These are phyloP conservation scores for Glycine latifolia DNA, from an alignment of 306 rosid species.

Conservation along the genomic window DNA sequence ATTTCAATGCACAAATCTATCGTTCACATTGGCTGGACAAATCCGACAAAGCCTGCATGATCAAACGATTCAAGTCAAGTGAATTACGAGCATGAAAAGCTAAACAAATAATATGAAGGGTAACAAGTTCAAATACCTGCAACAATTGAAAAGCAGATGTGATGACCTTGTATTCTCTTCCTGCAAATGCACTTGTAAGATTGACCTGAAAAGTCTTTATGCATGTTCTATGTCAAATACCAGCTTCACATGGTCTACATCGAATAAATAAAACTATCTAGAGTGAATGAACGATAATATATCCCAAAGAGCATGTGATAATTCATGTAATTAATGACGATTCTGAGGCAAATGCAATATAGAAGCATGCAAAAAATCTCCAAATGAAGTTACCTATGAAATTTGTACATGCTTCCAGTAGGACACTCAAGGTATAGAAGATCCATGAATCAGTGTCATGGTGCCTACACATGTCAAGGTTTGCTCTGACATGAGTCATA, in stretches of 20 bases:
- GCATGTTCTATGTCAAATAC: not conserved
- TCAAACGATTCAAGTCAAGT: not conserved
- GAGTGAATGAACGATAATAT: not conserved
- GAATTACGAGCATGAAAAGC: not conserved
- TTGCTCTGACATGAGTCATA: not conserved
- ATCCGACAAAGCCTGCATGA: conserved; percentile 50
- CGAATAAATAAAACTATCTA: too few relatives aligned
- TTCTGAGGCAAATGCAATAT: too few relatives aligned
- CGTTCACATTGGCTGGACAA: too few relatives aligned
- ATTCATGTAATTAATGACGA: too few relatives aligned
- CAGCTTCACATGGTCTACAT: not conserved
- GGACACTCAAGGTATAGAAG: too few relatives aligned
- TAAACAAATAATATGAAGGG: not conserved
- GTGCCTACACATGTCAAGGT: not conserved
- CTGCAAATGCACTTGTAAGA: conserved; percentile 71
- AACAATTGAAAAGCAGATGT: conserved; percentile 65
- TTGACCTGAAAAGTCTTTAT: conserved; percentile 57
- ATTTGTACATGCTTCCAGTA: too few relatives aligned
- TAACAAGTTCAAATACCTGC: conserved; percentile 52
- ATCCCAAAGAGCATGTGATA: too few relatives aligned
- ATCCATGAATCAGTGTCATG: too few relatives aligned
- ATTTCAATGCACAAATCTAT: too few relatives aligned
- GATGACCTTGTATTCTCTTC: conserved; percentile 60
- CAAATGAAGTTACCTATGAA: too few relatives aligned
- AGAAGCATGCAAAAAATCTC: too few relatives aligned